phyloP scores from a whole-genome alignment of 2,329 filamentous ascomycete species.

The Fusarium aywerte region DNA sequence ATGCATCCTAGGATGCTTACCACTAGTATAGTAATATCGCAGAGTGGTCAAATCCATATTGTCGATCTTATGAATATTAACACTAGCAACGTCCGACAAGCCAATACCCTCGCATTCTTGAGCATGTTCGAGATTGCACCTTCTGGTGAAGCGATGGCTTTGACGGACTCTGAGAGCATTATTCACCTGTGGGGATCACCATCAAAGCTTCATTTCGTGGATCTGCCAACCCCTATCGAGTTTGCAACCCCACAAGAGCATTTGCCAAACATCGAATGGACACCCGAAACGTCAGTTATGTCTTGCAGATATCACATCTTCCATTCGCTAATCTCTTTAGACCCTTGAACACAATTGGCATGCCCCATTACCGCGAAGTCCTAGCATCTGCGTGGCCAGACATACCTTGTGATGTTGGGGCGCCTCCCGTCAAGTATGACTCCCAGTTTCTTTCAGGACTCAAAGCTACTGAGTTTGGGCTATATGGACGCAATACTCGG shows the following conservation, averaged over 20 bases:
- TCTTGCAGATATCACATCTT: no score
- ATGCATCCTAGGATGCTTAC: conserved; percentile 97
- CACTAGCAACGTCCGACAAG: conserved; percentile 84
- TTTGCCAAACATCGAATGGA: conserved; percentile 72
- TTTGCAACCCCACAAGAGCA: conserved; percentile 75
- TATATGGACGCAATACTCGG: conserved; percentile 80
- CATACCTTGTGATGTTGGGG: conserved; percentile 84
- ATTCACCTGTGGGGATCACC: conserved; percentile 92
- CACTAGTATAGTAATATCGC: conserved; percentile 92
- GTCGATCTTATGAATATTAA: conserved; percentile 96
- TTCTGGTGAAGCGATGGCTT: conserved; percentile 84
- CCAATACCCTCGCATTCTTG: conserved; percentile 79
- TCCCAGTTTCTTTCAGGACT: conserved; percentile 74
- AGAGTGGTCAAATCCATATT: conserved; percentile 92
- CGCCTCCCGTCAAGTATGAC: conserved; percentile 81
- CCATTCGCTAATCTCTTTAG: conserved; percentile 52
- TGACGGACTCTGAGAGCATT: conserved; percentile 81
- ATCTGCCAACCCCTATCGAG: conserved; percentile 80
- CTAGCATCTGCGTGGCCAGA: conserved; percentile 93
- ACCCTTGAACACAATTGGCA: conserved; percentile 84
- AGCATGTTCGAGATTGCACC: conserved; percentile 86
- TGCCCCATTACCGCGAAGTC: conserved; percentile 92
- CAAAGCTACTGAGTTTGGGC: conserved; percentile 77
- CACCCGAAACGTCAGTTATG: conserved; percentile 70
- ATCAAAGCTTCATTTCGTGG: conserved; percentile 85